These are phyloP conservation scores for Nakaseomyces kungkrabaensis DNA, from an alignment of 1,139 yeast species.

Conservation along the genomic window DNA sequence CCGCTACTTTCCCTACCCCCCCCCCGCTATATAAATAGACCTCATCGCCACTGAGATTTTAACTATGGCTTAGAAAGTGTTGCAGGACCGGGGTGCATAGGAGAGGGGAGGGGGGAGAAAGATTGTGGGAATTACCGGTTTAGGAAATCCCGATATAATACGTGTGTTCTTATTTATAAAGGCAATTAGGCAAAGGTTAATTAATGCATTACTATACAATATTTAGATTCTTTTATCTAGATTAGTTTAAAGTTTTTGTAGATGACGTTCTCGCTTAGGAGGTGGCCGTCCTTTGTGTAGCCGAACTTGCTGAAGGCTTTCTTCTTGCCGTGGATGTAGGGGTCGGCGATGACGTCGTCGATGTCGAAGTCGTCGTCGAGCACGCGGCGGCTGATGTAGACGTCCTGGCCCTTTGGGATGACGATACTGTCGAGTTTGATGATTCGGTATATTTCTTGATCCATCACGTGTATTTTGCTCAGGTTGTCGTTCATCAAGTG, in stretches of 20 bases:
- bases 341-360: background rate
- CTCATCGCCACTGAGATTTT: too few species aligned
- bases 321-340: background rate
- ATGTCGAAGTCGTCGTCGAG: background rate
- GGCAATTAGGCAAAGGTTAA: too few species aligned
- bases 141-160: too few species aligned
- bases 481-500: background rate
- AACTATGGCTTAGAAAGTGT: too few species aligned
- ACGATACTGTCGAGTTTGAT: background rate
- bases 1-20: too few species aligned
- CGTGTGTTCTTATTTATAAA: too few species aligned
- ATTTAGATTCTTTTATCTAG: too few species aligned
- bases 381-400: background rate
- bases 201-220: too few species aligned
- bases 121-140: too few species aligned
- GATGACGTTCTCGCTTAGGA: conserved; percentile 21
- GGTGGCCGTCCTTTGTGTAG: conserved; percentile 15
- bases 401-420: background rate
- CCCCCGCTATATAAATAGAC: too few species aligned
- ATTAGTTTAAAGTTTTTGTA: conserved; percentile 14
- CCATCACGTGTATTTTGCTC: background rate
- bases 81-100: too few species aligned
- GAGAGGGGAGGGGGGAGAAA: too few species aligned
- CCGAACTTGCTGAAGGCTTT: conserved; percentile 12
- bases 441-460: background rate